Evolutionary conservation across 306 rosid genomes (phyloP).

Genomic region (Gastrolobium villosum): DNA sequence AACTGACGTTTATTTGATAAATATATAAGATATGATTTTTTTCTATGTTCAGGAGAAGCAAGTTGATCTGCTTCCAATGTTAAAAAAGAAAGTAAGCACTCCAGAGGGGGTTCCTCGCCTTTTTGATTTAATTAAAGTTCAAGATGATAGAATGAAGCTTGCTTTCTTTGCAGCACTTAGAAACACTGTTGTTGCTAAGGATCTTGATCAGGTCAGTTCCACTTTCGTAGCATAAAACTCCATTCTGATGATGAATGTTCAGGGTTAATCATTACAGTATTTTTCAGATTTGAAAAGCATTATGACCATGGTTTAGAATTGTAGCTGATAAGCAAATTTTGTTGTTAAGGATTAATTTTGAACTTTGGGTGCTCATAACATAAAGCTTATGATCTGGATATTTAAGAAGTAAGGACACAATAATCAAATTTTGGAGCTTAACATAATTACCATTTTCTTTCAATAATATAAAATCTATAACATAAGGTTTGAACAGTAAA

Average conservation of each 20-base stretch:
- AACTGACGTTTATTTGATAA: constrained; percentile 14
- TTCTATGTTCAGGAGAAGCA: constrained; percentile 83
- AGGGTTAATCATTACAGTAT: neutral
- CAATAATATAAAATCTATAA: neutral
- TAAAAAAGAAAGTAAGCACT: constrained; percentile 69
- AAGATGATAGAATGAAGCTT: constrained; percentile 88
- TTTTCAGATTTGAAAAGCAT: constrained; percentile 14
- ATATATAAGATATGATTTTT: constrained; percentile 15
- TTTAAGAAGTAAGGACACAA: neutral
- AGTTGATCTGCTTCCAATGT: constrained; percentile 66
- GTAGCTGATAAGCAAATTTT: constrained; percentile 16
- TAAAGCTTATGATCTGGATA: constrained; percentile 7
- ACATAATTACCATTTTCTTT: constrained; percentile 11
- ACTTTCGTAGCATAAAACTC: constrained; percentile 4
- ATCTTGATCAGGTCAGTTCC: constrained; percentile 87
- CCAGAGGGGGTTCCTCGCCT: constrained; percentile 97
- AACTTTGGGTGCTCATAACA: constrained; percentile 7
- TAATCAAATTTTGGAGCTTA: neutral
- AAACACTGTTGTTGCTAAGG: constrained; percentile 87
- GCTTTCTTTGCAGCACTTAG: constrained; percentile 86
- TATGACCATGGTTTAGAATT: constrained; percentile 21
- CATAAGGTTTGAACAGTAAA: neutral
- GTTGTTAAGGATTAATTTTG: constrained; percentile 35
- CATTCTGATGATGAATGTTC: constrained; percentile 10
- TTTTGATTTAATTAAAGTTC: constrained; percentile 83